Evolutionary conservation across 176 grass and related monocot genomes (phyloP), one percentile per base, ranked within the genome.

Genomic region (Oryza australiensis): DNA sequence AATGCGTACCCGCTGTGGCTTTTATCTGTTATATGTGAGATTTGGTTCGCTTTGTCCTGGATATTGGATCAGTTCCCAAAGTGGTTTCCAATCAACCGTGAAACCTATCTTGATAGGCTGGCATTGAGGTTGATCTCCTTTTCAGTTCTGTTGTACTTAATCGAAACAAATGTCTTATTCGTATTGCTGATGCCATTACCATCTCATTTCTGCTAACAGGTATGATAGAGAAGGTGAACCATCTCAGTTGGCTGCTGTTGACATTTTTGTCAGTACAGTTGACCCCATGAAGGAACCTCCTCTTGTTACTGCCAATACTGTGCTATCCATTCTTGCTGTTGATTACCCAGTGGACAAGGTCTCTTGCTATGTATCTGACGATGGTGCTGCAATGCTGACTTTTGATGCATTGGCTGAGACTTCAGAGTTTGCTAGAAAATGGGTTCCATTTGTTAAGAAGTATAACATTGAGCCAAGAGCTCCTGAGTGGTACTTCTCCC

Each of bases 51-150:
- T 68, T 59, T 99, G 37, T 99, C 97, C 28, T 99, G 97, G 97
- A 99, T 99, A 80, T 86, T 99, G 85, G 97, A 99, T 94, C 97
- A 99, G 71, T 99, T 99, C 87, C 97, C 97, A 7, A 99, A 99
- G 77, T 99, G 97, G 97, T 94, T 94, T 85, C 96, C 97, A 60
- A 85, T 99, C 72, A 99, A 99, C 64, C 93, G 97, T 27, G 97
- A 99, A 76, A 99, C 97, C 51, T 99, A 99, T 83, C 97, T 99
- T 83, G 97, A 99, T 88, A 94, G 97, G 78, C 74, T 99, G 82
- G 77, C 93, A 68, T 93, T 99, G 85, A 99, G 97, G 97, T 99
- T 99, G 57, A 88, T 46, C 45, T 79, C 55, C 51, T 79, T 89
- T 68, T 28, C 77, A 86, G 66, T 71, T 90, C 16, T 51, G 29